Evolutionary conservation across 2,329 filamentous ascomycete species (phyloP).

Genomic region (Fusarium virguliforme): DNA sequence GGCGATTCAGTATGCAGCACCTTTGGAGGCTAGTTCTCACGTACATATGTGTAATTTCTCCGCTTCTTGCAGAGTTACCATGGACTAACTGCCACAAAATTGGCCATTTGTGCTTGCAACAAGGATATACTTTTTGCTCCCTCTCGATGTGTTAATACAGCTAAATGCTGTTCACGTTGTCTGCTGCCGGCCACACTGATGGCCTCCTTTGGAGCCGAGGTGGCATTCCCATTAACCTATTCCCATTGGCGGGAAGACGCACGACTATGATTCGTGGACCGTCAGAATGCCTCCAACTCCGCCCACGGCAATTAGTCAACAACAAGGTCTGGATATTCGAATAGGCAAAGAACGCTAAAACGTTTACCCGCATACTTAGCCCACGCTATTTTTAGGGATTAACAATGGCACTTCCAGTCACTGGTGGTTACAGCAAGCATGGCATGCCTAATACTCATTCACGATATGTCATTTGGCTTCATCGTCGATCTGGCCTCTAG

Average conservation of each 20-base stretch:
- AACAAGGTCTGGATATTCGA: not conserved
- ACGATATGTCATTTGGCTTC: conserved; percentile 16
- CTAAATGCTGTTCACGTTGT: too few relatives aligned
- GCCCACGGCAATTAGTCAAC: not conserved
- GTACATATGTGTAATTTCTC: not conserved
- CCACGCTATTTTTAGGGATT: not conserved
- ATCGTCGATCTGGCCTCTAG: conserved; percentile 28
- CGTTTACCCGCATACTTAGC: conserved; percentile 26
- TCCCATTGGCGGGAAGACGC: conserved; percentile 8
- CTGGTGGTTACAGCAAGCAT: conserved; percentile 8
- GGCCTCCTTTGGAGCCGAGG: too few relatives aligned
- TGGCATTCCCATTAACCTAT: not conserved
- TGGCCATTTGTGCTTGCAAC: too few relatives aligned
- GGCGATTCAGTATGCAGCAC: not conserved
- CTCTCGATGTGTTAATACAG: too few relatives aligned
- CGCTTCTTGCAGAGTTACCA: too few relatives aligned
- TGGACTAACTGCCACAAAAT: too few relatives aligned
- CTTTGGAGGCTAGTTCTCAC: not conserved
- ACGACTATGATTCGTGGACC: conserved; percentile 16
- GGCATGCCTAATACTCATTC: conserved; percentile 23
- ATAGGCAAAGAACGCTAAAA: conserved; percentile 24
- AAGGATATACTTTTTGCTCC: too few relatives aligned
- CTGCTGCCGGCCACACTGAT: too few relatives aligned
- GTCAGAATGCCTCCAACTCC: not conserved
- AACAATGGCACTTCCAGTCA: not conserved